phyloP scores from a whole-genome alignment of 202 grass and related monocot species.

The Schoenoplectus triqueter region DNA sequence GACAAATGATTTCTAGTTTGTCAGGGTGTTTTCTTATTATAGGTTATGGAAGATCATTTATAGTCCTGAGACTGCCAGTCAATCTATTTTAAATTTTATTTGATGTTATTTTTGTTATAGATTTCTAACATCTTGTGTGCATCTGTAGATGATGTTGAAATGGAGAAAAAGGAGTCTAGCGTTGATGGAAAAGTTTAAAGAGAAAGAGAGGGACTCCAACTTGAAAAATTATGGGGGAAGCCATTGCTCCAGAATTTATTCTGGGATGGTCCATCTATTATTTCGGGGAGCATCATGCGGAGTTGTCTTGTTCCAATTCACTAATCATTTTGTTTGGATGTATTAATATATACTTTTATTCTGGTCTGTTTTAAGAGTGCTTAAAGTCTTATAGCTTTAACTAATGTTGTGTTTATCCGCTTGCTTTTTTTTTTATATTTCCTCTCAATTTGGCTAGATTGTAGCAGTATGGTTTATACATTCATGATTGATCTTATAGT shows the following conservation, averaged over 20 bases:
- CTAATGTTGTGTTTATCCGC: neutral
- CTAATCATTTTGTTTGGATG: neutral
- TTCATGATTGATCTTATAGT: no score
- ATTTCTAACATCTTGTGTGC: conserved; percentile 6
- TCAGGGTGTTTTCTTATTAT: no score
- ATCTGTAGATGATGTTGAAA: conserved; percentile 36
- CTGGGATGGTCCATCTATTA: neutral
- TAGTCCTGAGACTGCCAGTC: no score
- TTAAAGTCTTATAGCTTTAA: neutral
- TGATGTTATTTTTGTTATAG: conserved; percentile 2
- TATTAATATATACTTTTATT: conserved; percentile 12
- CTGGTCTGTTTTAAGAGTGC: neutral
- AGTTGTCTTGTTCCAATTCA: neutral
- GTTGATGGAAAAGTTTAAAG: conserved; percentile 1
- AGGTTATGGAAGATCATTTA: no score
- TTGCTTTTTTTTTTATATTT: neutral
- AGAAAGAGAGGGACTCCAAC: no score
- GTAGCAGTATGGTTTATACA: no score
- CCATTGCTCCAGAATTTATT: neutral
- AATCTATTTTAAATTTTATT: neutral
- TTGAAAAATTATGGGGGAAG: no score
- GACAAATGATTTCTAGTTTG: no score
- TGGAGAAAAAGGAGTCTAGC: conserved; percentile 28
- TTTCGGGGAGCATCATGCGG: neutral
- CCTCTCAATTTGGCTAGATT: no score